These are phyloP conservation scores for Populus hybrid DNA, from an alignment of 441 rosid species.

Conservation along the genomic window DNA sequence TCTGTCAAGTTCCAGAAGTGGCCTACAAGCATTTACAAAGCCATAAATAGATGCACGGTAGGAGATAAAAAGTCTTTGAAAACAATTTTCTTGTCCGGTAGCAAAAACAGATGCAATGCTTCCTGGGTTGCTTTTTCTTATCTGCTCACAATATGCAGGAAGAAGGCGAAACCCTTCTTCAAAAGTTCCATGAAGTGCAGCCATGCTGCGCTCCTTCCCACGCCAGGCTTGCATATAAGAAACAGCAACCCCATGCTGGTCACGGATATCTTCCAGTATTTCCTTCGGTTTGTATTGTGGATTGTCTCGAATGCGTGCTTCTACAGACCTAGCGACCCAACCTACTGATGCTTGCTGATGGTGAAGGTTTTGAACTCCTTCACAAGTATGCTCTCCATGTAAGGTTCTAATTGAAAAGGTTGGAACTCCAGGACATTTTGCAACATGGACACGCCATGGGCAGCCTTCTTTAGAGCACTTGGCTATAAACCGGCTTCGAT, in stretches of 20 bases:
- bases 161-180: constrained; percentile 92
- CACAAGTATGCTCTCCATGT: constrained; percentile 87
- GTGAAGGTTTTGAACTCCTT: constrained; percentile 83
- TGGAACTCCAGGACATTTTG: constrained; percentile 89
- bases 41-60: constrained; percentile 83
- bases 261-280: constrained; percentile 86
- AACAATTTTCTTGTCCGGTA: constrained; percentile 77
- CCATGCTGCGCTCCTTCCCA: constrained; percentile 97
- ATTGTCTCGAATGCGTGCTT: constrained; percentile 82
- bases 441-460: constrained; percentile 97
- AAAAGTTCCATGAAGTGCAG: constrained; percentile 93
- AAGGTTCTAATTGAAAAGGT: constrained; percentile 85
- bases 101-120: constrained; percentile 85
- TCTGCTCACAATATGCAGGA: constrained; percentile 84
- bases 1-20: constrained; percentile 84
- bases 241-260: constrained; percentile 93
- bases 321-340: constrained; percentile 98
- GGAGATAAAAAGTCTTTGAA: constrained; percentile 84
- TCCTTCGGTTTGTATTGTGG: no score
- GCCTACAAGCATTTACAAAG: constrained; percentile 82
- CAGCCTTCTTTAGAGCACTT: constrained; percentile 98
- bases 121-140: constrained; percentile 77
- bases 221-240: constrained; percentile 99
- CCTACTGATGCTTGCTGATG: constrained; percentile 99
- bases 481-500: constrained; percentile 92